Evolutionary conservation across 768 basidiomycete genomes (phyloP).

Genomic region (Serendipita sp.): DNA sequence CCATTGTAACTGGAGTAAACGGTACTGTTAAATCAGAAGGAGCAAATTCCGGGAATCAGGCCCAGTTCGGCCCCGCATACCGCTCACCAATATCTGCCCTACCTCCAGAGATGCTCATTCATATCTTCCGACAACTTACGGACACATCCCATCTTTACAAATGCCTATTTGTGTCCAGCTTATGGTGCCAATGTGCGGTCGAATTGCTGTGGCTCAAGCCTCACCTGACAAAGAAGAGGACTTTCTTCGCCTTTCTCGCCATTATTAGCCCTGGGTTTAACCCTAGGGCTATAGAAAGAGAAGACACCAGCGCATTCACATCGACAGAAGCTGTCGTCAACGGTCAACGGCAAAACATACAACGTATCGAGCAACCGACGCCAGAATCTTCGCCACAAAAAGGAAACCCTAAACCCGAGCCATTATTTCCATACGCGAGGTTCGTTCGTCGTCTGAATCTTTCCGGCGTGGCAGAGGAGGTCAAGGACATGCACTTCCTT

Average conservation of each 20-base stretch:
- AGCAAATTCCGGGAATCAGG: constrained; percentile 12
- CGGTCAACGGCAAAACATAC: not conserved
- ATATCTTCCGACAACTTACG: constrained; percentile 75
- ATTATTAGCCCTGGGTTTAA: constrained; percentile 32
- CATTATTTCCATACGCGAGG: constrained; percentile 72
- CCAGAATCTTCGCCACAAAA: not conserved
- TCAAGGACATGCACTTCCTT: constrained; percentile 59
- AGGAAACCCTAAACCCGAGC: constrained; percentile 22
- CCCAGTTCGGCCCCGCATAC: constrained; percentile 14
- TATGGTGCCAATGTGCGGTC: constrained; percentile 92
- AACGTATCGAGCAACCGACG: not conserved
- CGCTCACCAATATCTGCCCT: constrained; percentile 48
- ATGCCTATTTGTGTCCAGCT: constrained; percentile 65
- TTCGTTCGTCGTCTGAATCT: constrained; percentile 91
- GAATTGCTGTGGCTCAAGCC: constrained; percentile 93
- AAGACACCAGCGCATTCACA: not conserved
- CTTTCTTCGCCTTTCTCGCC: constrained; percentile 62
- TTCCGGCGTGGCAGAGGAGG: constrained; percentile 44
- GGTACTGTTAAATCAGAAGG: constrained; percentile 12
- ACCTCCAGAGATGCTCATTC: constrained; percentile 83
- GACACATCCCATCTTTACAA: constrained; percentile 55
- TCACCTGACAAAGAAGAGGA: constrained; percentile 46
- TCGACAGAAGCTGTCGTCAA: constrained; percentile 1
- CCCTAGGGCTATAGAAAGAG: not conserved
- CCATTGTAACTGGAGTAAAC: constrained; percentile 21